phyloP scores from a whole-genome alignment of 176 grass and related monocot species.

The Bothriochloa decipiens region DNA sequence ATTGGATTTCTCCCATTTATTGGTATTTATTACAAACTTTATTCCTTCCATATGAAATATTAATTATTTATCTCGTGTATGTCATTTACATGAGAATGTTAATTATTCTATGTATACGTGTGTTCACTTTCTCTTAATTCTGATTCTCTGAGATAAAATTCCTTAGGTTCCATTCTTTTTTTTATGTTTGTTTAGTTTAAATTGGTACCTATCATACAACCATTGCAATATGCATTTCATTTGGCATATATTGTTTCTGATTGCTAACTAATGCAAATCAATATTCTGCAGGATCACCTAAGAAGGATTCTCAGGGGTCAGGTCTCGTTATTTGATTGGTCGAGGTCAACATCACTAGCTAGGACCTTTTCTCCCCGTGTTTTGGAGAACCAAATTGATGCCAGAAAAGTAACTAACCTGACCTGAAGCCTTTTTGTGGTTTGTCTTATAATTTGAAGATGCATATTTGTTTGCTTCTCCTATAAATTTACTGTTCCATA shows the following conservation, averaged over 20 bases:
- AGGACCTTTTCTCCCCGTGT: constrained; percentile 87
- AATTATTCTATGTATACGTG: not conserved
- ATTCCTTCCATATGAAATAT: constrained; percentile 28
- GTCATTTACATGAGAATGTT: not conserved
- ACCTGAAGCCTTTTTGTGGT: constrained; percentile 1
- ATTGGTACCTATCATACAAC: not conserved
- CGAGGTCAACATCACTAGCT: constrained; percentile 86
- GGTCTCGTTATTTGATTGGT: constrained; percentile 99
- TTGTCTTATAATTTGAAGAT: constrained; percentile 12
- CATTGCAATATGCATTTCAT: constrained; percentile 27
- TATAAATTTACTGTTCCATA: constrained; percentile 16
- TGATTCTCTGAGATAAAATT: constrained; percentile 33
- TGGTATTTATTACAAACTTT: constrained; percentile 60
- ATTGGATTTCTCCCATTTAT: constrained; percentile 97
- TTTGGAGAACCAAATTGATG: constrained; percentile 94
- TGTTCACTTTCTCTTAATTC: constrained; percentile 5
- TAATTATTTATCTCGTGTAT: constrained; percentile 33
- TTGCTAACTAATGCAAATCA: constrained; percentile 24
- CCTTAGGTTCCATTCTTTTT: constrained; percentile 10
- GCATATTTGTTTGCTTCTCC: constrained; percentile 9
- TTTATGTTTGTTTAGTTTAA: not conserved
- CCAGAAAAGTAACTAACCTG: constrained; percentile 73
- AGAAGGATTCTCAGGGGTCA: constrained; percentile 98
- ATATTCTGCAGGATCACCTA: constrained; percentile 82
- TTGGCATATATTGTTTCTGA: not conserved